A percentile compares a stretch with the other conserved stretches of the same genome.
These are phyloP conservation scores for Lasiodiplodia sp. DNA, from an alignment of 2,329 filamentous ascomycete species.

Conservation along the genomic window DNA sequence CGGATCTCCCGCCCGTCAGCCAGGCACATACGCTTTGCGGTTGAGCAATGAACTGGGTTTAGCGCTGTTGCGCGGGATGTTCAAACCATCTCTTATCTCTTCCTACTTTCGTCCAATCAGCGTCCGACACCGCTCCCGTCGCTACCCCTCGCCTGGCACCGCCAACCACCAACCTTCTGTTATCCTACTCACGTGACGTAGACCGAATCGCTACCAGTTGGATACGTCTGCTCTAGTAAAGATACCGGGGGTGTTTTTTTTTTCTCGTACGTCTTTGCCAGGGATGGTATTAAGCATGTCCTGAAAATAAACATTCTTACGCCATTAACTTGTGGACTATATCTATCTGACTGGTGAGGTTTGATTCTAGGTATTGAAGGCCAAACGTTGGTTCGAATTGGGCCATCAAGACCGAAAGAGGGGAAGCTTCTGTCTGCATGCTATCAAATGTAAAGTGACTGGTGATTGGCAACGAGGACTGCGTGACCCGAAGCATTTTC, in stretches of 20 bases:
- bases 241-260: too few species aligned
- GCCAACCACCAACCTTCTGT: neutral
- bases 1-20: neutral
- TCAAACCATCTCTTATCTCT: slow-evolving; percentile 12
- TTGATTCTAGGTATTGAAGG: too few species aligned
- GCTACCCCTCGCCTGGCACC: neutral
- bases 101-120: slow-evolving; percentile 14
- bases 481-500: neutral
- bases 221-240: neutral
- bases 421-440: too few species aligned
- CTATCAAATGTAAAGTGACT: neutral
- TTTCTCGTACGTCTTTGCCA: too few species aligned
- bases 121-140: neutral
- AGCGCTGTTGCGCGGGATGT: slow-evolving; percentile 13
- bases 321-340: too few species aligned
- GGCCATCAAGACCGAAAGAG: too few species aligned
- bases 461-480: neutral
- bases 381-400: too few species aligned
- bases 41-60: neutral
- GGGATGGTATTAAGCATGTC: too few species aligned
- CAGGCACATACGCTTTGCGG: slow-evolving; percentile 5
- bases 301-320: too few species aligned
- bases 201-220: neutral
- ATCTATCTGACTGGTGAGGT: too few species aligned
- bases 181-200: neutral